These are phyloP conservation scores for Debaryomycetaceae sp. DNA, from an alignment of 1,139 yeast species.

Conservation along the genomic window DNA sequence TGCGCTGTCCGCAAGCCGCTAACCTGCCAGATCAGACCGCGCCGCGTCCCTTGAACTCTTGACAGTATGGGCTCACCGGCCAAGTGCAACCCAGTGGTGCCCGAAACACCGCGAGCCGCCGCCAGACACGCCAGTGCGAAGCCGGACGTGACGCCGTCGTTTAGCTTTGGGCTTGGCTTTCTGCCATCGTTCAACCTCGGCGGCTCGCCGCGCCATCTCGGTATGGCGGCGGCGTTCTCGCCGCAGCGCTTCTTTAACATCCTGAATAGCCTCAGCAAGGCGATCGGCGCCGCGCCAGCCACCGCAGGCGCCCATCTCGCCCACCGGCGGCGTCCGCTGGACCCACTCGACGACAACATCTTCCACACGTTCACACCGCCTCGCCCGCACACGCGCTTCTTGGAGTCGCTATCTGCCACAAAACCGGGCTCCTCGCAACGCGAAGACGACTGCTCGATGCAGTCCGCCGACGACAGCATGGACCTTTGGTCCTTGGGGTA, in stretches of 20 bases:
- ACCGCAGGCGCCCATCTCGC: constrained; percentile 2
- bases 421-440: constrained; percentile 1
- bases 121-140: too few species aligned
- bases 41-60: too few species aligned
- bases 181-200: constrained; percentile 43
- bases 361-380: constrained; percentile 21
- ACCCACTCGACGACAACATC: constrained; percentile 8
- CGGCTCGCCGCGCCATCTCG: constrained; percentile 27
- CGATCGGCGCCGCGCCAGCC: constrained; percentile 5
- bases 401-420: constrained; percentile 19
- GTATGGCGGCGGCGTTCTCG: constrained; percentile 25
- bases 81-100: too few species aligned
- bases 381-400: constrained; percentile 15
- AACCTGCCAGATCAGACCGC: too few species aligned
- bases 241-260: constrained; percentile 34
- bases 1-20: too few species aligned
- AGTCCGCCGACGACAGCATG: constrained; percentile 14
- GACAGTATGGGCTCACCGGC: too few species aligned
- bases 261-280: constrained; percentile 18
- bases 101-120: too few species aligned
- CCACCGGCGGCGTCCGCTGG: constrained; percentile 7
- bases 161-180: constrained; percentile 38
- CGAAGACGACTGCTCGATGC: neutral
- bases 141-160: constrained; percentile 28
- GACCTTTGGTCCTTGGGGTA: constrained; percentile 32